Base-by-base conservation (phyloP, 2,329 filamentous ascomycete genomes). In the Epichloe sibirici region DNA sequence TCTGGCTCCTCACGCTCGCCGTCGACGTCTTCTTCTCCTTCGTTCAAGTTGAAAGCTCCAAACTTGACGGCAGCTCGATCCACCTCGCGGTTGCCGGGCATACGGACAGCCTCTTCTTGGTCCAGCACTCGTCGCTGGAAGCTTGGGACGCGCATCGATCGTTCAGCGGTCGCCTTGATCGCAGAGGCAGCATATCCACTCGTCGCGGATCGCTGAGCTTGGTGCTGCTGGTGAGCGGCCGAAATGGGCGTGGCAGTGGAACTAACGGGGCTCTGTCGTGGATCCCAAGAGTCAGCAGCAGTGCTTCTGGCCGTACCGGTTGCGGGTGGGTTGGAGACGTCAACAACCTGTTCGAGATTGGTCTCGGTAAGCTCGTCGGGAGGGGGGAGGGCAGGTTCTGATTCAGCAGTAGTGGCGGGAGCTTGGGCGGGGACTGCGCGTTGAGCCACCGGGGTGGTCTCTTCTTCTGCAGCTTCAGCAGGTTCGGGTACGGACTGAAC, bases 21-120 rank as follows among this genome's bases (percentile, higher is more conserved):
- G 64, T 97, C 93, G 57, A 95, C 88, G 63, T 96, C 90, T 51
- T 90, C 86, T 48, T 90, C 86, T 55, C 80, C 79, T 51, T 84
- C 90, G 65, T 88, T 90, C 63, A 98, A 70, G 64, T 86, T 94
- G 76, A 98, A 88, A 67, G 90, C 94, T 57, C 93, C 93, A 67
- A 98, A 98, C 66, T 97, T 91, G 48, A 98, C 90, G 48, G 90
- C 87, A 59, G 91, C 82, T 62, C 90, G 85, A 66, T 97, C 91
- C 31, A 98, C 86, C 51, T 93, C 90, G 60, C 93, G 90, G 73
- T 96, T 95, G 55, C 88, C 90, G 45, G 93, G 93, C 91, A 98
- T 96, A 58, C 95, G 90, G 42, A 98, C 93, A 54, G 93, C 89
- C 72, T 98, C 93, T 69, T 95, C 90, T 66, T 98, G 93, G 62